A percentile compares a stretch with the other conserved stretches of the same genome.
These are phyloP conservation scores for Talaromyces sp. DNA, from an alignment of 2,329 filamentous ascomycete species.

Conservation along the genomic window DNA sequence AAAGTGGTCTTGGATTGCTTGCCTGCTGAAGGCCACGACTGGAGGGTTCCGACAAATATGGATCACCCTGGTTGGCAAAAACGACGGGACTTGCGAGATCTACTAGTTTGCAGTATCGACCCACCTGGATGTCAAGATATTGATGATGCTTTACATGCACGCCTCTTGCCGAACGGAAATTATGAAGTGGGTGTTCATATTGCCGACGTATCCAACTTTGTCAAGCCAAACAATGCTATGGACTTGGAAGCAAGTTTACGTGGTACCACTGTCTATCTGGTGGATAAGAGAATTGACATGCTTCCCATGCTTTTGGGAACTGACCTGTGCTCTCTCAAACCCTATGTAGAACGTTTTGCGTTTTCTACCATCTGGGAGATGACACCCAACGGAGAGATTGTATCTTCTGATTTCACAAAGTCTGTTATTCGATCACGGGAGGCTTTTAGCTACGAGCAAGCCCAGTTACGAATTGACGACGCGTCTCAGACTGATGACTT, in stretches of 20 bases:
- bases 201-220: slow-evolving; percentile 98
- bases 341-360: slow-evolving; percentile 90
- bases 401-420: slow-evolving; percentile 86
- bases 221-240: slow-evolving; percentile 96
- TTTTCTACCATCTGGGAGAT: slow-evolving; percentile 90
- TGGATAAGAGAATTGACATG: slow-evolving; percentile 99
- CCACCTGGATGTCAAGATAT: slow-evolving; percentile 96
- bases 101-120: slow-evolving; percentile 96
- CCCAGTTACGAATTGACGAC: slow-evolving; percentile 91
- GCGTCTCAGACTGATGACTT: slow-evolving; percentile 80
- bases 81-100: slow-evolving; percentile 75
- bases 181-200: slow-evolving; percentile 97
- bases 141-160: slow-evolving; percentile 91
- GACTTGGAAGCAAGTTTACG: slow-evolving; percentile 90
- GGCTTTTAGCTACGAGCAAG: slow-evolving; percentile 96
- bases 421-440: slow-evolving; percentile 96
- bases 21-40: slow-evolving; percentile 85
- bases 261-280: slow-evolving; percentile 93
- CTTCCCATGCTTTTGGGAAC: slow-evolving; percentile 93
- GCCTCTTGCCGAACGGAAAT: slow-evolving; percentile 82
- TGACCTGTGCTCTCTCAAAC: slow-evolving; percentile 92
- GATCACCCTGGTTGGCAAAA: slow-evolving; percentile 85
- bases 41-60: slow-evolving; percentile 78
- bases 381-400: slow-evolving; percentile 76
- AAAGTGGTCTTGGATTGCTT: slow-evolving; percentile 93